phyloP scores from a whole-genome alignment of 208 protist species.

The Lotmaria passim region DNA sequence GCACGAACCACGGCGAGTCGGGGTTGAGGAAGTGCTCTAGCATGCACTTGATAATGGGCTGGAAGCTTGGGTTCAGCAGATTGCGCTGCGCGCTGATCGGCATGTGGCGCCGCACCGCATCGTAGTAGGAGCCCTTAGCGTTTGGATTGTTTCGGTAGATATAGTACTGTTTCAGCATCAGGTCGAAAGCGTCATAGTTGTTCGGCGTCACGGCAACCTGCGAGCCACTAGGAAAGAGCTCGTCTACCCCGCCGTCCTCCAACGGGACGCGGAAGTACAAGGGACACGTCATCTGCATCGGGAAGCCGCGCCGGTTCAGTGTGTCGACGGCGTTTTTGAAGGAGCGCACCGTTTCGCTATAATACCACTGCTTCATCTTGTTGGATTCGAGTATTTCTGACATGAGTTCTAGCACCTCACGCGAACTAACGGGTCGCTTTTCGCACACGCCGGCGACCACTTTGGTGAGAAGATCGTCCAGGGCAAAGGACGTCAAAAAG shows the following conservation, averaged over 20 bases:
- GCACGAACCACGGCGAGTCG: slow-evolving; percentile 51
- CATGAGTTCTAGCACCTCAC: slow-evolving; percentile 34
- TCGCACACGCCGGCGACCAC: slow-evolving; percentile 35
- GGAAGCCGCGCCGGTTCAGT: slow-evolving; percentile 33
- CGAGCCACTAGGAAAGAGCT: slow-evolving; percentile 65
- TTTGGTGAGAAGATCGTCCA: slow-evolving; percentile 33
- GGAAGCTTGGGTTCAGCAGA: slow-evolving; percentile 46
- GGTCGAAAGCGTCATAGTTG: slow-evolving; percentile 56
- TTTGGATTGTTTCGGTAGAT: slow-evolving; percentile 18
- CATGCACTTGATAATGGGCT: slow-evolving; percentile 47
- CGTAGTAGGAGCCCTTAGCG: slow-evolving; percentile 32
- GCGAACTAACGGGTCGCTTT: slow-evolving; percentile 32
- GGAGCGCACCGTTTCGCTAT: slow-evolving; percentile 31
- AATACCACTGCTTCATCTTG: slow-evolving; percentile 40
- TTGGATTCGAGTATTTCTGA: slow-evolving; percentile 26
- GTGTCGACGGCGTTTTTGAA: slow-evolving; percentile 33
- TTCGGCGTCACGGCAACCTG: slow-evolving; percentile 51
- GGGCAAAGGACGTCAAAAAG: slow-evolving; percentile 32
- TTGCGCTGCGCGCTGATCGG: slow-evolving; percentile 46
- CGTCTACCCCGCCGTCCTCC: slow-evolving; percentile 46
- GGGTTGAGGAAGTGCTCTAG: slow-evolving; percentile 42
- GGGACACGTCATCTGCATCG: slow-evolving; percentile 35
- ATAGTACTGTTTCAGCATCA: slow-evolving; percentile 37
- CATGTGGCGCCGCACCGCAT: slow-evolving; percentile 24
- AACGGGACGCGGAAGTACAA: slow-evolving; percentile 62